These are phyloP conservation scores for Rhizoclosmatium hyalinum DNA, from an alignment of 371 early-diverging fungal species.

Conservation along the genomic window DNA sequence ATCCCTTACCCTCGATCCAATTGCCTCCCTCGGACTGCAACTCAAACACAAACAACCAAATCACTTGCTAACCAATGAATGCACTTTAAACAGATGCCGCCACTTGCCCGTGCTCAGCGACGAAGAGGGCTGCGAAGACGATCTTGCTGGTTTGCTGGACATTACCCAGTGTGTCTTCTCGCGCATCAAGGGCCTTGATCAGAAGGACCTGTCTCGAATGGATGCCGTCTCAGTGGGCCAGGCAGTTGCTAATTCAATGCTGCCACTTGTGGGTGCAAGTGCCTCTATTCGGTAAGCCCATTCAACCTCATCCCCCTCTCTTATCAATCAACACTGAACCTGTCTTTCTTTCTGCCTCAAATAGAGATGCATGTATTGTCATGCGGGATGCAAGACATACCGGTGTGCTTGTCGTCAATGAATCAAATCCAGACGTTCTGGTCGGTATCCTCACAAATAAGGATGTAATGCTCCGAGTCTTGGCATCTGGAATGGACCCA, in stretches of 20 bases:
- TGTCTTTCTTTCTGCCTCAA: neutral
- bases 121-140: slow-evolving; percentile 39
- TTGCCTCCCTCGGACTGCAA: neutral
- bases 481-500: slow-evolving; percentile 91
- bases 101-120: slow-evolving; percentile 86
- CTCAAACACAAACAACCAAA: neutral
- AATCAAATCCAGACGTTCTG: slow-evolving; percentile 56
- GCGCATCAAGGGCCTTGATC: slow-evolving; percentile 92
- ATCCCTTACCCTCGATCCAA: neutral
- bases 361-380: slow-evolving; percentile 78
- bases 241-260: slow-evolving; percentile 66
- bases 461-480: slow-evolving; percentile 94
- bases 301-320: neutral
- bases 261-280: slow-evolving; percentile 67
- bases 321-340: neutral
- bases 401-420: slow-evolving; percentile 81
- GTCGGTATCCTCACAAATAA: slow-evolving; percentile 94
- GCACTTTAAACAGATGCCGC: slow-evolving; percentile 78
- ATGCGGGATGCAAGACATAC: slow-evolving; percentile 90
- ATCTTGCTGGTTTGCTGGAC: slow-evolving; percentile 91
- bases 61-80: neutral
- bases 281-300: slow-evolving; percentile 68
- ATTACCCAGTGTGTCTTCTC: slow-evolving; percentile 96
- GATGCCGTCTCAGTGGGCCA: slow-evolving; percentile 80
- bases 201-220: slow-evolving; percentile 83